phyloP scores from a whole-genome alignment of 495 filamentous ascomycete species.

The Aspergillus coremiiformis region DNA sequence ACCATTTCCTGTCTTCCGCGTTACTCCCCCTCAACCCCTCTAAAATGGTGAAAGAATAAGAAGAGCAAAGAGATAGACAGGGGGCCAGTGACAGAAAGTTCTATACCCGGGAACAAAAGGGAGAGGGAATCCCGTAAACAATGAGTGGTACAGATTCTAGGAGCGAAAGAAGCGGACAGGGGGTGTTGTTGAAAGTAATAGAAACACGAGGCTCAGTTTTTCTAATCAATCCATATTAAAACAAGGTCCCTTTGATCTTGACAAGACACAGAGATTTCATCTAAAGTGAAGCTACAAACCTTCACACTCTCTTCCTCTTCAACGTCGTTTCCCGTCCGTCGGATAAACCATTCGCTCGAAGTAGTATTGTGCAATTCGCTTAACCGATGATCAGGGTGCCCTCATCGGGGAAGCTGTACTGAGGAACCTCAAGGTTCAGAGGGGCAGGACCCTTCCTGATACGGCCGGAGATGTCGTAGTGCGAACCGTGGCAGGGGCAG shows the following conservation, averaged over 20 bases:
- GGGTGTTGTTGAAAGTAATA: slow-evolving; percentile 19
- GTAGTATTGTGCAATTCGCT: slow-evolving; percentile 19
- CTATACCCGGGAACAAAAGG: slow-evolving; percentile 20
- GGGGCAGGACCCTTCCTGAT: slow-evolving; percentile 93
- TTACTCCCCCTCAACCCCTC: slow-evolving; percentile 1
- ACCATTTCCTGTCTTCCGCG: slow-evolving; percentile 3
- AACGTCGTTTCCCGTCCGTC: slow-evolving; percentile 9
- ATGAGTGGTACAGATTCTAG: slow-evolving; percentile 13
- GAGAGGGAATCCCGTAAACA: slow-evolving; percentile 9
- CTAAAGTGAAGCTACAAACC: slow-evolving; percentile 30
- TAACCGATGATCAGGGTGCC: slow-evolving; percentile 75
- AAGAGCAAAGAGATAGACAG: background rate
- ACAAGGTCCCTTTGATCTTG: slow-evolving; percentile 41
- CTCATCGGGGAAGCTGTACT: slow-evolving; percentile 80
- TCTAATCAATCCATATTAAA: slow-evolving; percentile 40
- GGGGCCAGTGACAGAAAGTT: slow-evolving; percentile 8
- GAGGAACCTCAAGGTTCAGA: slow-evolving; percentile 91
- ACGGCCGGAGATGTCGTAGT: slow-evolving; percentile 99
- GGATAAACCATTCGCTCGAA: slow-evolving; percentile 15
- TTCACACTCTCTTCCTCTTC: slow-evolving; percentile 14
- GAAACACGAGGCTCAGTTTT: slow-evolving; percentile 34
- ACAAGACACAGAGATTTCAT: slow-evolving; percentile 36
- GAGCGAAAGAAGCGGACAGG: slow-evolving; percentile 13
- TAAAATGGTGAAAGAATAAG: slow-evolving; percentile 5
- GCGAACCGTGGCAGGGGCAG: slow-evolving; percentile 99